These are phyloP conservation scores for Gaertneriomyces semiglobifer DNA, from an alignment of 192 early-diverging fungal species.

Conservation along the genomic window DNA sequence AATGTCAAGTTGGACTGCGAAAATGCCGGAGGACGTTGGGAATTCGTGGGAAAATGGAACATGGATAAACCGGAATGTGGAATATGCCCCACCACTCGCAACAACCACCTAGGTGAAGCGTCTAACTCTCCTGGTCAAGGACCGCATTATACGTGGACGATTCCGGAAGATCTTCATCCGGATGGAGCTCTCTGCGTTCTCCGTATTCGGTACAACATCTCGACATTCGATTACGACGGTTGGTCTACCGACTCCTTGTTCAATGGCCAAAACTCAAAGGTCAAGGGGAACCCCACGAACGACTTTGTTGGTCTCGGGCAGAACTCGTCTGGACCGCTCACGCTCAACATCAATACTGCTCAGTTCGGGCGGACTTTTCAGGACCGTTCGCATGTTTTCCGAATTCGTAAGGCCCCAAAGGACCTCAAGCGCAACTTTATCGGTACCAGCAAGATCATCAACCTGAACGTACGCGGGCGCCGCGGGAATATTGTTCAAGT, in stretches of 20 bases:
- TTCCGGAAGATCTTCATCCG: slow-evolving; percentile 31
- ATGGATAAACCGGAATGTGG: slow-evolving; percentile 27
- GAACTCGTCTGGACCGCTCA: slow-evolving; percentile 36
- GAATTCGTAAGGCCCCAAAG: slow-evolving; percentile 27
- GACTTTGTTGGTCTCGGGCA: slow-evolving; percentile 37
- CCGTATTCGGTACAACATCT: slow-evolving; percentile 38
- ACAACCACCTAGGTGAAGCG: slow-evolving; percentile 35
- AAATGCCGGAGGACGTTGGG: slow-evolving; percentile 17
- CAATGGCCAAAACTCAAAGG: slow-evolving; percentile 21
- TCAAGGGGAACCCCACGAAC: slow-evolving; percentile 28
- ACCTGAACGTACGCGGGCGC: slow-evolving; percentile 40
- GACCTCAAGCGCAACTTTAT: slow-evolving; percentile 21
- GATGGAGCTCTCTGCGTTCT: slow-evolving; percentile 38
- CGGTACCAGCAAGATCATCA: slow-evolving; percentile 18
- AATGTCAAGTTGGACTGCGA: slow-evolving; percentile 32
- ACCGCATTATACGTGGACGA: slow-evolving; percentile 30
- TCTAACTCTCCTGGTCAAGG: slow-evolving; percentile 1
- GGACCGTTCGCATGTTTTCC: slow-evolving; percentile 40
- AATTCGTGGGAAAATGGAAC: slow-evolving; percentile 12
- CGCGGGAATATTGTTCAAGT: slow-evolving; percentile 45
- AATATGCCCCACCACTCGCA: slow-evolving; percentile 31
- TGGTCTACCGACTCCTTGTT: slow-evolving; percentile 13
- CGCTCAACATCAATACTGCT: slow-evolving; percentile 39
- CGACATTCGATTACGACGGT: slow-evolving; percentile 29
- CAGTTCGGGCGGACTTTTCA: slow-evolving; percentile 42